Evolutionary conservation across 306 rosid genomes (phyloP).

Genomic region (Luffa acutangula): DNA sequence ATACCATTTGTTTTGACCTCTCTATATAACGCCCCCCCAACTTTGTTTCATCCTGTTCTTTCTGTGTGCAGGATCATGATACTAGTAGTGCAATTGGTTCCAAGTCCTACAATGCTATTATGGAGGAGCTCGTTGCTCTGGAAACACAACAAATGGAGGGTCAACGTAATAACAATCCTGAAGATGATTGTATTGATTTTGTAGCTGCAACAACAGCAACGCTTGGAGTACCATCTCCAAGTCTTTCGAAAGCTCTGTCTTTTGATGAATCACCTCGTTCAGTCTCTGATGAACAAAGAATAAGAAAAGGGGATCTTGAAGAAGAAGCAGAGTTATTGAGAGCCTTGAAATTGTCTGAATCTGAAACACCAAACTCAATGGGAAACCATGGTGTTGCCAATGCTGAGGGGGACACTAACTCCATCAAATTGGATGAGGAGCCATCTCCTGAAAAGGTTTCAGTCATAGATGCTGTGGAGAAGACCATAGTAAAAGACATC

Average conservation of each 20-base stretch:
- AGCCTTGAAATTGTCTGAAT: constrained; percentile 60
- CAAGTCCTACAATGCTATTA: constrained; percentile 83
- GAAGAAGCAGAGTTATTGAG: constrained; percentile 76
- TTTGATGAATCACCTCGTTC: constrained; percentile 67
- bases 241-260: constrained; percentile 65
- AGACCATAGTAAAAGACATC: constrained; percentile 24
- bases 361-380: constrained; percentile 22
- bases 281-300: constrained; percentile 29
- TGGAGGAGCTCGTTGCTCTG: constrained; percentile 90
- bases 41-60: constrained; percentile 16
- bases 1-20: not conserved
- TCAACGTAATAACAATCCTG: constrained; percentile 30
- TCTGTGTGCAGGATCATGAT: constrained; percentile 48
- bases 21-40: not conserved
- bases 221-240: constrained; percentile 93
- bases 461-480: constrained; percentile 34
- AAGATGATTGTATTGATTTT: constrained; percentile 92
- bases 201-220: constrained; percentile 97
- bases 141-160: constrained; percentile 51
- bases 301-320: constrained; percentile 79
- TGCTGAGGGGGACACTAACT: constrained; percentile 16
- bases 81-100: constrained; percentile 71
- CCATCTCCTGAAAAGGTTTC: constrained; percentile 13
- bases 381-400: constrained; percentile 27
- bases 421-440: constrained; percentile 28